Base-by-base conservation (phyloP, 257 asterid genomes). In the Cinchona pubescens region DNA sequence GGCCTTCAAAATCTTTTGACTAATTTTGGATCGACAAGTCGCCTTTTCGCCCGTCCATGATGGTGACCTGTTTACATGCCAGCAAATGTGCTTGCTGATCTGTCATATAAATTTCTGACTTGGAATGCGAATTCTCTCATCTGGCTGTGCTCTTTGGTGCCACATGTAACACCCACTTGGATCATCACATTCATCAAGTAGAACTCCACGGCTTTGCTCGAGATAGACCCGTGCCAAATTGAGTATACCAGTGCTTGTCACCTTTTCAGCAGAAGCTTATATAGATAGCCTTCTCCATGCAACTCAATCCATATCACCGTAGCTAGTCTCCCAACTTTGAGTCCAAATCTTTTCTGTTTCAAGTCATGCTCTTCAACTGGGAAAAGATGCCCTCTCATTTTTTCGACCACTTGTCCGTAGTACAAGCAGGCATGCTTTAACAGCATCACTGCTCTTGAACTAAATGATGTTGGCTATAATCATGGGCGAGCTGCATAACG, bases 51-150 rank as follows among this genome's bases (percentile, higher is more conserved):
- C 77, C 40, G 29, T 27, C 69, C 56, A 7, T 19, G 15, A 46
- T 14, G n/a, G 21, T 38, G 58, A 25, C 32, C 38, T 25, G 10
- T 32, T 56, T 10, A 7, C 16, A 14, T 56, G 56, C 53, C 25
- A 53, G 38, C n/a, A 15, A 40, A 49, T 19, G 45, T 19, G 43
- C 30, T 35, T 35, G 67, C 60, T 62, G 49, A 76, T 60, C 29
- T 70, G 76, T 13, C 66, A 35, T 46, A 38, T 16, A 21, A 71
- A 37, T 21, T 7, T 75, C 73, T 37, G 67, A 65, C 40, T 55
- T 65, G 72, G 72, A 66, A 11, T 38, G 32, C 21, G 38, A 40
- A 18, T 66, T 66, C 38, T 51, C 79, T 75, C 67, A 49, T 66
- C 56, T 65, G 78, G 72, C 62, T 21, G 23, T n/a, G 37, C n/a